Percentiles rank a stretch among this genome's conserved stretches.
Conservation (phyloP, 2,329 filamentous ascomycete species). For the Zymoseptoria ardabiliae region DNA sequence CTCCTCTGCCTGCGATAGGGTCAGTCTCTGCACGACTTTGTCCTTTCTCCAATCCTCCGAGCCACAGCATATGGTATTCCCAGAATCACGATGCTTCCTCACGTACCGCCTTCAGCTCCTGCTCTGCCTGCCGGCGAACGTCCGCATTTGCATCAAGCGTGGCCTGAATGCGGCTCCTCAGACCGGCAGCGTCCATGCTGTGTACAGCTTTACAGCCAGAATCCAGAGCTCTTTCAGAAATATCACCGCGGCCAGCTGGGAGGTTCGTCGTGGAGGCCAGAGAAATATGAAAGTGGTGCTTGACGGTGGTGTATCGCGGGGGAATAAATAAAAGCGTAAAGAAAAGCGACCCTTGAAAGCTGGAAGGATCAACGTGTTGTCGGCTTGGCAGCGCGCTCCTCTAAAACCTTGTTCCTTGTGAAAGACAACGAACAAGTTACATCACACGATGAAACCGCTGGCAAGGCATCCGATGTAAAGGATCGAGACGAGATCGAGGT, state of each 20-base stretch:
- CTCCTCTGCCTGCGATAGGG: constrained; percentile 66
- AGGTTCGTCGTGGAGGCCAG: background rate
- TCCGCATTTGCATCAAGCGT: constrained; percentile 70
- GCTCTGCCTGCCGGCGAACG: constrained; percentile 67
- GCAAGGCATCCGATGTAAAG: background rate
- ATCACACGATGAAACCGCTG: background rate
- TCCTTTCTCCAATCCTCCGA: background rate
- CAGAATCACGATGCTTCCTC: background rate
- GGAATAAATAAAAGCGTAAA: background rate
- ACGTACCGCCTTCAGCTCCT: constrained; percentile 73
- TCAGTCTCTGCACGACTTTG: constrained; percentile 5
- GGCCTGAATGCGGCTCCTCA: constrained; percentile 69
- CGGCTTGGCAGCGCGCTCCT: background rate
- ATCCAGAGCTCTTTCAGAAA: background rate
- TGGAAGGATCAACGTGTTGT: background rate
- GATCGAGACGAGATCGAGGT: background rate
- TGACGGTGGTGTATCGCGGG: background rate
- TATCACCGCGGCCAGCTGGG: background rate
- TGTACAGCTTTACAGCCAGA: background rate
- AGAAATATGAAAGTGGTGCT: background rate
- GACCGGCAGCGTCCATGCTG: constrained; percentile 63
- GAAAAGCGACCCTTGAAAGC: background rate
- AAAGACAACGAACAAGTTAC: background rate
- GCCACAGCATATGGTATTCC: background rate
- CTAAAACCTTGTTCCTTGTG: background rate